Conservation (phyloP, 2,329 filamentous ascomycete genomes). For the Fusarium sp. region DNA sequence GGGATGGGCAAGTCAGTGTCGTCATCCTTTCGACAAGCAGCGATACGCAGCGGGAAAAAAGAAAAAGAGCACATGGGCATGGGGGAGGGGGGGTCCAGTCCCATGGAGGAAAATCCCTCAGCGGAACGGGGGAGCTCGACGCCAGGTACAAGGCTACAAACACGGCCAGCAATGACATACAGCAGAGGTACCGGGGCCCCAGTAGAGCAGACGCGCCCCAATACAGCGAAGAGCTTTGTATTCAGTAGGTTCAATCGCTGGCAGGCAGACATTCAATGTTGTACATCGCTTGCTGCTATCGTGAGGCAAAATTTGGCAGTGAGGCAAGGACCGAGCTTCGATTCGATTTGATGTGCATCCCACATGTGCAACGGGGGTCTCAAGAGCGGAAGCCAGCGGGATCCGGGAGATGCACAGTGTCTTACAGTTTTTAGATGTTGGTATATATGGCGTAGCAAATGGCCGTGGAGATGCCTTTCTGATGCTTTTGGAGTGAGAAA, state of each 20-base stretch:
- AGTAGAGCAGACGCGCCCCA: slow-evolving; percentile 26
- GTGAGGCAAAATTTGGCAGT: slow-evolving; percentile 38
- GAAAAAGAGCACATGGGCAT: slow-evolving; percentile 39
- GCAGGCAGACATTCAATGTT: slow-evolving; percentile 14
- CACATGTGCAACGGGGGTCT: slow-evolving; percentile 21
- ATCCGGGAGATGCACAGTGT: slow-evolving; percentile 48
- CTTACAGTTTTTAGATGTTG: slow-evolving; percentile 17
- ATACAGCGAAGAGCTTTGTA: slow-evolving; percentile 35
- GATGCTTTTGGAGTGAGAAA: slow-evolving; percentile 8
- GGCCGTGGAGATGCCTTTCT: slow-evolving; percentile 18
- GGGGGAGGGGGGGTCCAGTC: slow-evolving; percentile 35
- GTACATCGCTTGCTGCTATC: slow-evolving; percentile 32
- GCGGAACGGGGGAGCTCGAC: slow-evolving; percentile 36
- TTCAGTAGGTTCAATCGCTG: slow-evolving; percentile 26
- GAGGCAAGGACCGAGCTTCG: slow-evolving; percentile 38
- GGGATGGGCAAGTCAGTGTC: slow-evolving; percentile 46
- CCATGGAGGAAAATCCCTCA: slow-evolving; percentile 51
- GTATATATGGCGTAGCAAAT: slow-evolving; percentile 13
- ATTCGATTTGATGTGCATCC: slow-evolving; percentile 35
- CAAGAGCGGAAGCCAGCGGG: slow-evolving; percentile 37
- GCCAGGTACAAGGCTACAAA: slow-evolving; percentile 46
- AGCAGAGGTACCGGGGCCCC: slow-evolving; percentile 47
- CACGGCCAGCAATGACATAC: slow-evolving; percentile 46
- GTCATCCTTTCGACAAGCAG: slow-evolving; percentile 44
- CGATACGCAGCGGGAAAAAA: slow-evolving; percentile 40